Base-by-base conservation (phyloP, 192 early-diverging fungal species). In the Coemansia sp. region DNA sequence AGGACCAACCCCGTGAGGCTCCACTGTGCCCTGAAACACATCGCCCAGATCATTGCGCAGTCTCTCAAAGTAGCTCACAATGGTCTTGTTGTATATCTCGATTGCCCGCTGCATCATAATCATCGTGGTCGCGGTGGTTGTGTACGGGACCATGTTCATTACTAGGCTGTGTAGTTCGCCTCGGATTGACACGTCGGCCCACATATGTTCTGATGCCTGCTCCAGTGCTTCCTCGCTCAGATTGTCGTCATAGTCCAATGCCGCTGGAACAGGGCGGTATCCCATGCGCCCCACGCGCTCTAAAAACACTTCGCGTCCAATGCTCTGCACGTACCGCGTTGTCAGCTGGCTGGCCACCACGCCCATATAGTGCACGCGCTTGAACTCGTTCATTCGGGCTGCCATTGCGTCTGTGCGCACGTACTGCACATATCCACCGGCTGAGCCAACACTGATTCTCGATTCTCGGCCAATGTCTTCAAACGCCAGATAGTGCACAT, bases 81-180 rank as follows among this genome's bases (percentile, higher is more conserved):
- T 63, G 0, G 59, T 25, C 28, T 56, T 72, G 75, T 78, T 78
- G 63, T 72, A 78, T 9, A 60, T 52, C 60, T 72, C 75, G 14
- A 73, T 68, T 0, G 75, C 34, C 28, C 51, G 71, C 64, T 73
- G 70, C 70, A 78, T 69, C n/a, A 71, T 71, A 11, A 66, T 38
- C 66, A 64, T 69, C 7, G 59, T 69, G 2, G 75, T 69, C 26
- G 56, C 53, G 60, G 59, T 72, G 7, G 66, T 63, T 3, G 67
- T 50, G n/a, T 57, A 34, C 19, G 75, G 75, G 25, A 72, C 47
- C 56, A 61, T 53, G 11, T 54, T 59, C 66, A 63, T 69, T 1
- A 78, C 42, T 44, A 78, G 34, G 7, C 51, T 60, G 59, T 72
- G 64, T 26, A 78, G 66, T 28, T 54, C 71, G 17, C 52, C 59